phyloP scores from a whole-genome alignment of 176 grass and related monocot genomes.

The Carex kokanica region DNA sequence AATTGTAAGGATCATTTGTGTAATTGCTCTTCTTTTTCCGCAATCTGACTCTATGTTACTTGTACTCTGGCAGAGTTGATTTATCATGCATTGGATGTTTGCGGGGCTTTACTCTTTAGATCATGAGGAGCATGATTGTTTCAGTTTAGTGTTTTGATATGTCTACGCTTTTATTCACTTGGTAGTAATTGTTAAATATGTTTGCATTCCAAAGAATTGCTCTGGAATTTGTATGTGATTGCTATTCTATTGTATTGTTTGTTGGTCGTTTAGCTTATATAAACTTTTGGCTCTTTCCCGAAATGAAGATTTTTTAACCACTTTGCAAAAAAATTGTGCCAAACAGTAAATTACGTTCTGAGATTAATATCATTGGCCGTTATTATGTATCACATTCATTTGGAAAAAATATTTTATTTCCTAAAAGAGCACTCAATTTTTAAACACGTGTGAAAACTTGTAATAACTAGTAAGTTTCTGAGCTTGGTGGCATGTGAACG shows the following conservation, averaged over 20 bases:
- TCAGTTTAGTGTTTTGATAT: slow-evolving; percentile 27
- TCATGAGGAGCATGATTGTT: slow-evolving; percentile 11
- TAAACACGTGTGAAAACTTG: too few species aligned
- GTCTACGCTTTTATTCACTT: slow-evolving; percentile 18
- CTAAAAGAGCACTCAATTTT: not conserved
- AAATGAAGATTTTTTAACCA: not conserved
- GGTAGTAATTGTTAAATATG: slow-evolving; percentile 30
- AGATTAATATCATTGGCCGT: not conserved
- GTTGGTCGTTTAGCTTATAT: slow-evolving; percentile 14
- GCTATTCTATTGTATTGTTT: slow-evolving; percentile 27
- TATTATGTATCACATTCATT: not conserved
- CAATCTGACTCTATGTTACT: not conserved
- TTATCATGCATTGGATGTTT: not conserved
- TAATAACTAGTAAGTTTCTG: too few species aligned
- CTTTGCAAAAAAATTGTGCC: not conserved
- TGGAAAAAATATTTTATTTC: not conserved
- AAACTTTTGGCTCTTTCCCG: not conserved
- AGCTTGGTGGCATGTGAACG: not conserved
- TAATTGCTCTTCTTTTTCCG: not conserved
- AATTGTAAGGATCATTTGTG: not conserved
- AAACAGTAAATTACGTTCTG: not conserved
- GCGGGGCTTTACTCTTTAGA: slow-evolving; percentile 5
- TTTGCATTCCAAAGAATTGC: slow-evolving; percentile 15
- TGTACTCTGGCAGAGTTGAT: slow-evolving; percentile 2
- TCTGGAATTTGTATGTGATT: slow-evolving; percentile 26